A percentile compares a stretch with the other conserved stretches of the same genome.
Conservation (phyloP, 805 yeast genomes). For the Pichia exigua region DNA sequence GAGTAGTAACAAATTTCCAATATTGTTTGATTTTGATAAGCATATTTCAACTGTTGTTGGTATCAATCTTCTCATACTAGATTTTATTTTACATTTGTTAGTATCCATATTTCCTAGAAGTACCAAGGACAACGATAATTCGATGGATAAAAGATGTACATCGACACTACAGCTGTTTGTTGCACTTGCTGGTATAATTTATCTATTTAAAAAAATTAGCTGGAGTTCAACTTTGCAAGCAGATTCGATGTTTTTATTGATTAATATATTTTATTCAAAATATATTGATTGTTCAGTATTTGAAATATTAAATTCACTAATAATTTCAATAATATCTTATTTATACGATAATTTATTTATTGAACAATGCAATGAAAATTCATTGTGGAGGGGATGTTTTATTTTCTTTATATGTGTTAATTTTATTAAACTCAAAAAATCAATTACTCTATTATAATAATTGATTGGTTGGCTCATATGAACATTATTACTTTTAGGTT, state of each 20-base stretch:
- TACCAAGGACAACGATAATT: not conserved
- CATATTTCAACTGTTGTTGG: not conserved
- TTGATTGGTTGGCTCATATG: not conserved
- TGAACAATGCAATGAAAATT: slow-evolving; percentile 11
- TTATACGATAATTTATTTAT: slow-evolving; percentile 7
- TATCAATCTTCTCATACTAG: not conserved
- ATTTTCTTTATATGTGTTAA: slow-evolving; percentile 1
- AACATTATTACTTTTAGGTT: not conserved
- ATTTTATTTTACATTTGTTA: not conserved
- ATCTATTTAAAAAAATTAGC: slow-evolving; percentile 59
- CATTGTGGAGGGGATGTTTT: slow-evolving; percentile 16
- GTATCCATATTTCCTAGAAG: not conserved
- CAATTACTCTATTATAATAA: not conserved
- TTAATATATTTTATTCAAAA: slow-evolving; percentile 62
- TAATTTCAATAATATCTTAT: slow-evolving; percentile 15
- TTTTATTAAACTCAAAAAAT: slow-evolving; percentile 1
- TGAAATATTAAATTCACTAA: slow-evolving; percentile 17
- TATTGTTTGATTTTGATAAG: not conserved
- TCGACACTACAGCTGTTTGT: slow-evolving; percentile 31
- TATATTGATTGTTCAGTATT: slow-evolving; percentile 16
- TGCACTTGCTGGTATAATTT: slow-evolving; percentile 63
- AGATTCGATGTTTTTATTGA: slow-evolving; percentile 50
- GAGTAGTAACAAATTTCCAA: not conserved
- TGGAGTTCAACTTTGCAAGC: slow-evolving; percentile 65
- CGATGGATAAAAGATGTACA: not conserved